Evolutionary conservation across 2,329 filamentous ascomycete genomes (phyloP).

Genomic region (Stemphylium beticola): DNA sequence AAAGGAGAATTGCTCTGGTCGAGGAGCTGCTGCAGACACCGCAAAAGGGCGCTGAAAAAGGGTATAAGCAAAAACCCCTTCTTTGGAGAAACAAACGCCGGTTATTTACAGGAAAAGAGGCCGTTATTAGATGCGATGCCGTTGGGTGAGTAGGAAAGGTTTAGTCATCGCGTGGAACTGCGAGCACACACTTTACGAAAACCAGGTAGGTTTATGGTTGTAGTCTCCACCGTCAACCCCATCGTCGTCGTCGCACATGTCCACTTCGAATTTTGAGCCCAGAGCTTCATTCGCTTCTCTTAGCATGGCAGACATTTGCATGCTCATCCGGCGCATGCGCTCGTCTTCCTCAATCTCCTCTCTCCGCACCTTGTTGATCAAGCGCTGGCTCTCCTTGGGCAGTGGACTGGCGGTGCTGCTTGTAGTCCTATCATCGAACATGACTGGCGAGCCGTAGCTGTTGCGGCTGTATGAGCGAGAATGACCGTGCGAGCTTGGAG

Average conservation of each 20-base stretch:
- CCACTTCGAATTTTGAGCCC: conserved; percentile 57
- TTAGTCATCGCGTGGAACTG: too few species aligned
- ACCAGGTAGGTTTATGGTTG: conserved; percentile 1
- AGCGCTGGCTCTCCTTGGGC: conserved; percentile 72
- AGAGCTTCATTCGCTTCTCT: conserved; percentile 85
- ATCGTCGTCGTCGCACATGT: conserved; percentile 39
- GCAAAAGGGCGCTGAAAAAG: background rate
- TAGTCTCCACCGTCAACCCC: conserved; percentile 2
- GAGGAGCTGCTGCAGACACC: background rate
- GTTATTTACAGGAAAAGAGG: background rate
- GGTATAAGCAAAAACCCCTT: background rate
- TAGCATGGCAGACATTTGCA: conserved; percentile 83
- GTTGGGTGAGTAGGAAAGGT: too few species aligned
- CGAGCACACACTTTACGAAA: background rate
- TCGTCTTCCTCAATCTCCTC: conserved; percentile 81
- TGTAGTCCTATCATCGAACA: conserved; percentile 26
- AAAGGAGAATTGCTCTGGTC: too few species aligned
- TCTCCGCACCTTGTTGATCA: conserved; percentile 72
- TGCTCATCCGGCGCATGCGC: conserved; percentile 79
- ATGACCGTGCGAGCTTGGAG: conserved; percentile 17
- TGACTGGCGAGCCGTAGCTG: conserved; percentile 40
- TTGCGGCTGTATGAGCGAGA: conserved; percentile 38
- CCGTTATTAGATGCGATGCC: background rate
- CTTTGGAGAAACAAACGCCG: background rate
- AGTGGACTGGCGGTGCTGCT: conserved; percentile 38